Evolutionary conservation across 2,329 filamentous ascomycete species (phyloP).

Genomic region (Fusarium burgessii): DNA sequence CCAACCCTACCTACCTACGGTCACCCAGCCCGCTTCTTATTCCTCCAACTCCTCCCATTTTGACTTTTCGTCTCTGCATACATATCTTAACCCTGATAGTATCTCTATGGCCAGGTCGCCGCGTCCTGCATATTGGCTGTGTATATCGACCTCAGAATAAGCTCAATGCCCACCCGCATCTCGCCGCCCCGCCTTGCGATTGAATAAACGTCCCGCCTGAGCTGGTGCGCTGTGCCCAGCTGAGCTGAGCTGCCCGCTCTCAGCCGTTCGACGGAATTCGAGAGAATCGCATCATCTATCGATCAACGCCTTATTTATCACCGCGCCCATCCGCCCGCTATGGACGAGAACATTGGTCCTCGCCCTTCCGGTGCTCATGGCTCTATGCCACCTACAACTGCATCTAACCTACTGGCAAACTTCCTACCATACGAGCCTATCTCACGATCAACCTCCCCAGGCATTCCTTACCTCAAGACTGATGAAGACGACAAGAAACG

Average conservation of each 20-base stretch:
- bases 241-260: constrained; percentile 32
- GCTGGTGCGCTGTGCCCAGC: constrained; percentile 39
- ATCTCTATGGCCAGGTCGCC: constrained; percentile 13
- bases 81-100: neutral
- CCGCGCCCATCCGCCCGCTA: constrained; percentile 34
- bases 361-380: constrained; percentile 48
- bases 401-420: constrained; percentile 51
- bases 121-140: neutral
- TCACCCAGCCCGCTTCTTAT: constrained; percentile 35
- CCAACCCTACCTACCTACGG: constrained; percentile 2
- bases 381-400: constrained; percentile 50
- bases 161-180: constrained; percentile 36
- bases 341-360: constrained; percentile 56
- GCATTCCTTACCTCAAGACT: constrained; percentile 65
- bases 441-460: constrained; percentile 88
- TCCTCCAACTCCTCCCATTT: constrained; percentile 31
- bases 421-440: constrained; percentile 72
- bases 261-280: constrained; percentile 33
- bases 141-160: constrained; percentile 6
- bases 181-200: constrained; percentile 29
- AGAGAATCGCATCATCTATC: constrained; percentile 5
- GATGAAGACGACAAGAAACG: constrained; percentile 69
- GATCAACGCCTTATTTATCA: neutral
- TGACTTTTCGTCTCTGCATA: constrained; percentile 25
- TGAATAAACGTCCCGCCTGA: constrained; percentile 32